Percentiles rank a stretch among this genome's conserved stretches.
Evolutionary conservation across 306 rosid genomes (phyloP).

Genomic region (barrel medic (Medicago truncatula)): MtrunA17r5.0-ANR NC_053047.1:40314001-40314500

Average conservation of each 20-base stretch:
- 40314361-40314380: no score
- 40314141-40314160: not conserved
- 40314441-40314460: no score
- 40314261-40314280: not conserved
- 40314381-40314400: no score
- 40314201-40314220: constrained; percentile 35
- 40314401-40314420: no score
- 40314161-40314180: constrained; percentile 42
- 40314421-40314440: no score
- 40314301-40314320: no score
- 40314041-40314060: no score
- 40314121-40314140: not conserved
- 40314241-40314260: constrained; percentile 9
- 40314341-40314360: no score
- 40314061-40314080: not conserved
- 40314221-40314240: not conserved
- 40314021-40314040: not conserved
- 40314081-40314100: constrained; percentile 32
- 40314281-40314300: not conserved
- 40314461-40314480: no score
- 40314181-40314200: constrained; percentile 39
- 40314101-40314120: not conserved
- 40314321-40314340: no score
- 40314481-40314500: no score
- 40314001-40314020: constrained; percentile 8